These are phyloP conservation scores for Chlorociboria aeruginascens DNA, from an alignment of 495 filamentous ascomycete species.

Conservation along the genomic window DNA sequence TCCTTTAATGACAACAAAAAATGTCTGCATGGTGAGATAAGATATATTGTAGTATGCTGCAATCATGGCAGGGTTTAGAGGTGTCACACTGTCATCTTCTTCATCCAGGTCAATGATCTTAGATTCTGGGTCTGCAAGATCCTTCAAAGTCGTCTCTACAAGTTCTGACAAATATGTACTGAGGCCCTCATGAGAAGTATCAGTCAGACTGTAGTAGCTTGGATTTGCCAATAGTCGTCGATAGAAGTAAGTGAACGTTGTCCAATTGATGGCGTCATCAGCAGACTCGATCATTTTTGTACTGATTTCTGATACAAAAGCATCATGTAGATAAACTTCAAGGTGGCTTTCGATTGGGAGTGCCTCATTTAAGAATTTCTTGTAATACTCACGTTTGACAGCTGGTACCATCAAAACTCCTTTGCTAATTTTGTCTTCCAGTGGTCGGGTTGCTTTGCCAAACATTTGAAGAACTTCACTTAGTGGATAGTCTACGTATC, in stretches of 20 bases:
- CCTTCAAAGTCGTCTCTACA: conserved; percentile 85
- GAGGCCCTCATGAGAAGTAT: conserved; percentile 83
- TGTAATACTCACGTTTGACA: conserved; percentile 94
- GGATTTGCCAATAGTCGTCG: conserved; percentile 92
- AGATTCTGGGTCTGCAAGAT: conserved; percentile 60
- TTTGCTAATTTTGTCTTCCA: conserved; percentile 67
- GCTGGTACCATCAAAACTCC: conserved; percentile 92
- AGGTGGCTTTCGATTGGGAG: conserved; percentile 92
- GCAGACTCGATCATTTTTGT: conserved; percentile 86
- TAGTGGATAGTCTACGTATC: conserved; percentile 93
- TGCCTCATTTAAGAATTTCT: conserved; percentile 96
- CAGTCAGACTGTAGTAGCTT: conserved; percentile 85
- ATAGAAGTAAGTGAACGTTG: conserved; percentile 98
- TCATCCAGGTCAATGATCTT: conserved; percentile 97
- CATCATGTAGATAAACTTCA: conserved; percentile 82
- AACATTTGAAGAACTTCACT: conserved; percentile 99
- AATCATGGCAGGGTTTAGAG: conserved; percentile 94
- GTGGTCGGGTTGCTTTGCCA: conserved; percentile 73
- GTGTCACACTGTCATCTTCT: conserved; percentile 82
- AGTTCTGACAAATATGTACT: conserved; percentile 92
- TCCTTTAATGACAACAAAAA: conserved; percentile 84
- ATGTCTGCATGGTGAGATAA: conserved; percentile 98
- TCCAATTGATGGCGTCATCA: conserved; percentile 97
- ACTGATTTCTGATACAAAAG: conserved; percentile 93
- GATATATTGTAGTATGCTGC: conserved; percentile 99